Evolutionary conservation across 2,329 filamentous ascomycete genomes (phyloP), one percentile per base, ranked within the genome.

Genomic region (Boeremia exigua): DNA sequence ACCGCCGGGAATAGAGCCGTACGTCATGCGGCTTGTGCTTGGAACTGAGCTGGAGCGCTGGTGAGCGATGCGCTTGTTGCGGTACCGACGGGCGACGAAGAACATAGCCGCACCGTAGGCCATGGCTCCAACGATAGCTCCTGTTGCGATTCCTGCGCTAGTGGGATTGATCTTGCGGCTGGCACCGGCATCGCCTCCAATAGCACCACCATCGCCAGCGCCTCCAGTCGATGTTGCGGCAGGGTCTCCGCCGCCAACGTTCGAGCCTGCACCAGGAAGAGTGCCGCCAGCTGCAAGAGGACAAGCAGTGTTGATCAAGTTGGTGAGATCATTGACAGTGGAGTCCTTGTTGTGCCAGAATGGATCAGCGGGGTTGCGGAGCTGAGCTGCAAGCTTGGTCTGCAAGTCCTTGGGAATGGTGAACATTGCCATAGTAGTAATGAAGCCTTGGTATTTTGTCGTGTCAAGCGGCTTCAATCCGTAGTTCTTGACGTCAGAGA

Each of bases 81-180:
- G 91, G 84, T 96, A 96, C 57, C 93, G 86, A 59, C 92, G 88
- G 45, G 93, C 93, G 63, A 96, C 86, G 69, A 95, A 88, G 80
- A 96, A 94, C 93, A 97, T 96, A 74, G 91, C 92, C 11, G 90
- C 91, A 70, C 92, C 93, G 66, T 96, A 96, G n/a, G 92, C 88
- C 46, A 88, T 89, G 37, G 91, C 91, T 69, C 92, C 88, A 38
- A 85, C 84, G 29, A 93, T 86, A 25, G 91, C 89, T 67, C 91
- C 91, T 19, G 91, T 82, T 53, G 89, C 91, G 68, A 96, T 90
- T 69, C 78, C 85, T 61, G 80, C 85, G 68, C 80, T 88, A 75
- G 86, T 88, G 37, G 85, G 86, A 60, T 85, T 84, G 40, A 88
- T 80, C 6, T 84, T 84, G 62, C 85, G 81, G 54, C 81, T 80